phyloP scores from a whole-genome alignment of 2,329 filamentous ascomycete genomes.

The Volutella citrinella region DNA sequence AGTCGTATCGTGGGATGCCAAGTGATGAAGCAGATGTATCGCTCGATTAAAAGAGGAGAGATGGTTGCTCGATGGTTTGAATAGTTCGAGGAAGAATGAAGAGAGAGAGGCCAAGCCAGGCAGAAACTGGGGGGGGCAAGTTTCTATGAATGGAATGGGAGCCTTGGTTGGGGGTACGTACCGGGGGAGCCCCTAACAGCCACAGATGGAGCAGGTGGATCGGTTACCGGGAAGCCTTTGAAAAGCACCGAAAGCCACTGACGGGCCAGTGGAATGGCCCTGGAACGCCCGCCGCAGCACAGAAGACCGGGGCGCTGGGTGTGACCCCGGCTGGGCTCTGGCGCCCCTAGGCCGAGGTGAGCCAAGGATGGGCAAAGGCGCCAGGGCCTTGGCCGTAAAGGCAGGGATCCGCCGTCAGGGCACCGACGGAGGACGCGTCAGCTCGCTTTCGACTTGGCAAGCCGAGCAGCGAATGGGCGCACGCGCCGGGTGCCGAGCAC shows the following conservation, averaged over 20 bases:
- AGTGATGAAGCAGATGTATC: neutral
- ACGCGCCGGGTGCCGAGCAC: slow-evolving; percentile 1
- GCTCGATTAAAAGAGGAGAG: slow-evolving; percentile 8
- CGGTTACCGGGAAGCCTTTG: too few relatives aligned
- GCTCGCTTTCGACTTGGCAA: slow-evolving; percentile 24
- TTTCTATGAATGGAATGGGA: slow-evolving; percentile 33
- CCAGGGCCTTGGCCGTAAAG: slow-evolving; percentile 21
- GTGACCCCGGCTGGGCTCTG: neutral
- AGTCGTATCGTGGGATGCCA: too few relatives aligned
- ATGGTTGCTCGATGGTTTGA: slow-evolving; percentile 14
- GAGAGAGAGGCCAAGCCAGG: slow-evolving; percentile 22
- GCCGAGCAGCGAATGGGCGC: slow-evolving; percentile 10
- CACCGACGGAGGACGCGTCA: slow-evolving; percentile 27
- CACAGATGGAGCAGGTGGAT: too few relatives aligned
- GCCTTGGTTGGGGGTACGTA: slow-evolving; percentile 22
- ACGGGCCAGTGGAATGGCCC: too few relatives aligned
- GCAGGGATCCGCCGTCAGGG: slow-evolving; percentile 24
- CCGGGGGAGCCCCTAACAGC: slow-evolving; percentile 18
- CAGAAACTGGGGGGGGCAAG: slow-evolving; percentile 28
- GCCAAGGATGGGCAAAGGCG: slow-evolving; percentile 6
- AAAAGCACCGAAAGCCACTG: slow-evolving; percentile 1
- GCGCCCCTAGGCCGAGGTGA: neutral
- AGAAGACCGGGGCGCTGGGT: neutral
- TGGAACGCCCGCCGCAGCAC: slow-evolving; percentile 1
- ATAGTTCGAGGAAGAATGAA: slow-evolving; percentile 19